Base-by-base conservation (phyloP, 2,329 filamentous ascomycete genomes). In the Xylariaceae sp. region DNA sequence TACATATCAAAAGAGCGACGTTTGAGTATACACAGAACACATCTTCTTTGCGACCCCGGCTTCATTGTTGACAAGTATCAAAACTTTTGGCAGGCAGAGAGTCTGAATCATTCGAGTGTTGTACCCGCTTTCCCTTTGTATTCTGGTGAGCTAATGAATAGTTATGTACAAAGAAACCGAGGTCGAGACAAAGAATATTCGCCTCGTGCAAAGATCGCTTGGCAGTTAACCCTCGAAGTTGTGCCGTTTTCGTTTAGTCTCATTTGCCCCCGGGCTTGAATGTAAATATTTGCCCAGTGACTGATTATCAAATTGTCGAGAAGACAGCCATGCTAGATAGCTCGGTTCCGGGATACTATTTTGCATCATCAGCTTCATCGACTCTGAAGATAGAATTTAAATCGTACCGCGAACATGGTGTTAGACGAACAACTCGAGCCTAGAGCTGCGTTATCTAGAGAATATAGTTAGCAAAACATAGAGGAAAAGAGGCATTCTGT, bases 341-440 rank as follows among this genome's bases (percentile, higher is more conserved):
- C 5, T 77, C 81, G 48, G 73, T 75, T 3, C 82, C 79, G 2
- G 73, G 73, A 57, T 73, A 76, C 51, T 66, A 47, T 19, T 34
- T 14, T 13, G 13, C 10, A 38, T 38, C 13, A 14, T 38, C 22
- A 28, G 10, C 13, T 10, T 38, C 9, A 10, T 38, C 10, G 22
- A 28, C 22, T 28, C 7, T 7, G 22, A 28, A 5, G 4, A 28
- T 28, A 39, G 11, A 45, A 17, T 13, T 14, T 19, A 12, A 28
- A 14, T 48, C 56, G 50, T 52, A 66, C 63, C 45, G 75, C 71
- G 47, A 88, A 83, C 76, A 88, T 75, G 42, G 83, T 73, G 67
- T 86, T 87, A 60, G 82, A 82, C 16, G 73, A 71, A 63, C 86
- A 88, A 40, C 82, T 85, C 16, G 83, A 87, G 1, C 86, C 86